Evolutionary conservation across 371 early-diverging fungal genomes (phyloP), one percentile per base, ranked within the genome.

Genomic region (Rhizopus arrhizus): DNA sequence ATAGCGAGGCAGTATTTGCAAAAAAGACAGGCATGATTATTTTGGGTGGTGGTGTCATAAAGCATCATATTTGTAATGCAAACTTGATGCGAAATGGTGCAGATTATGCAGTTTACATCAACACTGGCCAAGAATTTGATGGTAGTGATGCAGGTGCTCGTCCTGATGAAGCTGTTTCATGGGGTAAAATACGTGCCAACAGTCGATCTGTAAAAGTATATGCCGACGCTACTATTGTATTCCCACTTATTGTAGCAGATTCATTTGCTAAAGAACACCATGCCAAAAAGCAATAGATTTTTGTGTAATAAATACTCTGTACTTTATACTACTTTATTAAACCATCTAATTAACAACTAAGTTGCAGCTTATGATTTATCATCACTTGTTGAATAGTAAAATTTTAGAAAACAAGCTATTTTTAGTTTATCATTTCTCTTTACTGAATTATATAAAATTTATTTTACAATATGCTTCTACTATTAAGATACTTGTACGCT

Each of bases 51-150:
- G 99, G 99, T 13, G 81, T 99, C 12, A 84, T 99, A 60, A 99
- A 99, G 78, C 99, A 99, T 77, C 99, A 99, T 73, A 99, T 99
- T 64, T 95, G 98, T 73, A 99, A 99, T 72, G 99, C 99, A 34
- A 99, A 99, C 74, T 81, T 99, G 42, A 98, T 98, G 98, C 87
- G 99, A 60, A 99, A 99, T 74, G 99, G 99, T 29, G 94, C 99
- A 5, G 99, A 99, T 69, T 98, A 89, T 72, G 95, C 99, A 9
- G 99, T 99, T 2, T 95, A 95, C 64, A 89, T 99, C 74, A 99
- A 99, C 72, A 99, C 99, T 0, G 99, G 92, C 1, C 95, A 95
- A 68, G 99, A 99, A 73, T 99, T 93, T 81, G 99, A 99, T 79
- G 99, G 99, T 45, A 93, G 94, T 72, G 99, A 99, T 84, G 95